A percentile compares a stretch with the other conserved stretches of the same genome.
phyloP scores from a whole-genome alignment of 768 basidiomycete genomes.

The Naematelia aurantialba region DNA sequence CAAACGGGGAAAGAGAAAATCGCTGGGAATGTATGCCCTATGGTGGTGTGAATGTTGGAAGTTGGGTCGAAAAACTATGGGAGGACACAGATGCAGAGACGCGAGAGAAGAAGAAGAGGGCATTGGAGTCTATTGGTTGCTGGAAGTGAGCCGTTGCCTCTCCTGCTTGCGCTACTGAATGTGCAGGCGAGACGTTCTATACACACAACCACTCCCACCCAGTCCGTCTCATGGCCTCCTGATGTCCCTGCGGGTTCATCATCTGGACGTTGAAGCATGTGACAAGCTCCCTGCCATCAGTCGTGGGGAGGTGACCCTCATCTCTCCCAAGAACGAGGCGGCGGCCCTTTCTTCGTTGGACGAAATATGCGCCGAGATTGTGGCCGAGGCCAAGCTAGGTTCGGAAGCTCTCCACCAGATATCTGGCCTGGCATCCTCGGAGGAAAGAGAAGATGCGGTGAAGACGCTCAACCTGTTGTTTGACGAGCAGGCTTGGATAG shows the following conservation, averaged over 20 bases:
- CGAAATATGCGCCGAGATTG: conserved; percentile 14
- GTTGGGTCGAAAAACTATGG: conserved; percentile 54
- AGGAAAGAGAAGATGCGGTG: not conserved
- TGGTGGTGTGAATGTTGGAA: conserved; percentile 65
- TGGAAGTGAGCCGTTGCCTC: conserved; percentile 65
- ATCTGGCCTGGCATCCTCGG: too few species aligned
- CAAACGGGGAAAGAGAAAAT: conserved; percentile 7
- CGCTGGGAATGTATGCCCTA: conserved; percentile 31
- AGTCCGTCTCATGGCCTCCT: conserved; percentile 70
- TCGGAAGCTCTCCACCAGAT: not conserved
- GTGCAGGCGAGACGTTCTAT: conserved; percentile 73
- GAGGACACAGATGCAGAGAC: conserved; percentile 47
- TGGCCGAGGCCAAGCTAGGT: conserved; percentile 12
- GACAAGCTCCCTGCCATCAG: conserved; percentile 13
- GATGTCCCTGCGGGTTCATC: conserved; percentile 36
- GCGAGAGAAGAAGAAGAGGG: conserved; percentile 56
- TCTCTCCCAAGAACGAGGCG: conserved; percentile 42
- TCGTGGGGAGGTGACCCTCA: conserved; percentile 28
- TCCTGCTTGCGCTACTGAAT: not conserved
- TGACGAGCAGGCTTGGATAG: not conserved
- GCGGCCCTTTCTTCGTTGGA: conserved; percentile 15
- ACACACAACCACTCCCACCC: conserved; percentile 60
- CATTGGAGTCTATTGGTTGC: conserved; percentile 65
- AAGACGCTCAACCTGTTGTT: not conserved
- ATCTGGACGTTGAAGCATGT: conserved; percentile 21